Evolutionary conservation across 352 stramenopile genomes (phyloP).

Genomic region (Phytophthora pistaciae): DNA sequence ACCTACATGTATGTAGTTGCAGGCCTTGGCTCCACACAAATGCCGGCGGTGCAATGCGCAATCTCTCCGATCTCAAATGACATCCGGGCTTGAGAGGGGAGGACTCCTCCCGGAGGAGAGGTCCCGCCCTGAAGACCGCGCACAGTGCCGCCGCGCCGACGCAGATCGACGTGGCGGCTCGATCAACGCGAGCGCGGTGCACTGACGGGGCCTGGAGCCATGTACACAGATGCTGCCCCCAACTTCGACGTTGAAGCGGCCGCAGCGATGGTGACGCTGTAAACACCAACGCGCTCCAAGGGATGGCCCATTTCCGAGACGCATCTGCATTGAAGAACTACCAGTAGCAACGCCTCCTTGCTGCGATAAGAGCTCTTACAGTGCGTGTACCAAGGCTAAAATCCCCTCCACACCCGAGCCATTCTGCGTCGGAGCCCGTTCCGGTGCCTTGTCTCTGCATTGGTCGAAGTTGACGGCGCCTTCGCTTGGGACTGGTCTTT

Average conservation of each 20-base stretch:
- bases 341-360: not conserved
- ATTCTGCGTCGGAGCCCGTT: slow-evolving; percentile 3
- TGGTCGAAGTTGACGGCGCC: slow-evolving; percentile 12
- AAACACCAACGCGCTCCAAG: not conserved
- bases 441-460: slow-evolving; percentile 28
- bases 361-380: not conserved
- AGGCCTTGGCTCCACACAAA: not conserved
- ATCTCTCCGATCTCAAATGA: not conserved
- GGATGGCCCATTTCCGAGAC: not conserved
- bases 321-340: not conserved
- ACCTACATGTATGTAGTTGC: too few species aligned
- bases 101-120: not conserved
- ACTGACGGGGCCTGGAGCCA: slow-evolving; percentile 16
- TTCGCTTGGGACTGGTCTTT: slow-evolving; percentile 26
- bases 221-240: not conserved
- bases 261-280: not conserved
- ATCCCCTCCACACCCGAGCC: too few species aligned
- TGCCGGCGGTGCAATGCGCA: not conserved
- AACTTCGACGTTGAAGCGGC: slow-evolving; percentile 28
- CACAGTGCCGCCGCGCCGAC: slow-evolving; percentile 11
- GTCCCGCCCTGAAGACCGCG: not conserved
- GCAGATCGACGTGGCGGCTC: slow-evolving; percentile 23
- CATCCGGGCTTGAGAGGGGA: not conserved
- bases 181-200: slow-evolving; percentile 11
- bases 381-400: too few species aligned